phyloP scores from a whole-genome alignment of 2,329 filamentous ascomycete species.

The Sporothrix protearum region DNA sequence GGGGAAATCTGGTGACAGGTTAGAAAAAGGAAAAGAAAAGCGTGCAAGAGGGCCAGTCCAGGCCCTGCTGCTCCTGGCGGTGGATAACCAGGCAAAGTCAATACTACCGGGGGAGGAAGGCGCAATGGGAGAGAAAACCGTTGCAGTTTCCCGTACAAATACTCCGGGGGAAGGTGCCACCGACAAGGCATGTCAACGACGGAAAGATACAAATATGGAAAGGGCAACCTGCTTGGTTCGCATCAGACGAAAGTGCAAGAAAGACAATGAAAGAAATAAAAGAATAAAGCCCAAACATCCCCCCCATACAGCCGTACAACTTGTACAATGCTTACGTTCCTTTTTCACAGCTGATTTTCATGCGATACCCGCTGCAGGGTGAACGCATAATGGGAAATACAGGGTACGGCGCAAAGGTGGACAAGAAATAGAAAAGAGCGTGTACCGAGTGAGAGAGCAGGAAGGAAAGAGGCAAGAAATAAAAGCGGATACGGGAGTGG shows the following conservation, averaged over 20 bases:
- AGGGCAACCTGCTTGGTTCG: background rate
- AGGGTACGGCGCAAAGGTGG: background rate
- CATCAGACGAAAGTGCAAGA: background rate
- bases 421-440: background rate
- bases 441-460: background rate
- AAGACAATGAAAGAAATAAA: background rate
- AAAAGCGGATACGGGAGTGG: constrained; percentile 22
- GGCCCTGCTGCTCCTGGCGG: background rate
- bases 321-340: background rate
- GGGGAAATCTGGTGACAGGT: background rate
- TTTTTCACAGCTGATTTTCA: background rate
- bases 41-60: constrained; percentile 1
- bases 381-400: constrained; percentile 6
- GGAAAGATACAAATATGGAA: background rate
- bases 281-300: background rate
- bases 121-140: background rate
- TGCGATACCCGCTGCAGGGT: constrained; percentile 1
- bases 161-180: constrained; percentile 1
- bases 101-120: background rate
- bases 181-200: background rate
- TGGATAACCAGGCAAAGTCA: background rate
- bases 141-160: background rate
- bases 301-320: background rate
- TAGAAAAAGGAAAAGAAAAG: background rate
- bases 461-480: background rate